Percentiles rank a stretch among this genome's conserved stretches.
phyloP scores from a whole-genome alignment of 2,329 filamentous ascomycete species.

The Aspergillus sp. region DNA sequence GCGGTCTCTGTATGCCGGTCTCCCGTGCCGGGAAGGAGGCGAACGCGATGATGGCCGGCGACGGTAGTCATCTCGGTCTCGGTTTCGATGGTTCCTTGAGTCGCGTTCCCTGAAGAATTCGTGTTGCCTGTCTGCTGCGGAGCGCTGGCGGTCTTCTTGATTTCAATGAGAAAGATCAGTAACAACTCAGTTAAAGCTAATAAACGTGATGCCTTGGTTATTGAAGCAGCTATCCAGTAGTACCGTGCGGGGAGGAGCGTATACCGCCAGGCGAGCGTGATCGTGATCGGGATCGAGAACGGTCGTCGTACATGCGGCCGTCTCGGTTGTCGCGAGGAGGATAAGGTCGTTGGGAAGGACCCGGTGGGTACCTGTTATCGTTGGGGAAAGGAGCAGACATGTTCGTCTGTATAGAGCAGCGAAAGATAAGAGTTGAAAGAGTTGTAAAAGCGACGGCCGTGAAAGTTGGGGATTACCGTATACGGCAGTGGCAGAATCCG shows the following conservation, averaged over 20 bases:
- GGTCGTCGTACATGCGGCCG: conserved; percentile 43
- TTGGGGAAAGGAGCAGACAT: conserved; percentile 26
- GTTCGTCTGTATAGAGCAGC: conserved; percentile 7
- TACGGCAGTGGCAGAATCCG: conserved; percentile 11
- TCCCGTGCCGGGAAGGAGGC: conserved; percentile 26
- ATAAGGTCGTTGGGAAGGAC: conserved; percentile 17
- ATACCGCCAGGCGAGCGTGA: conserved; percentile 40
- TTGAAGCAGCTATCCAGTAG: conserved; percentile 18
- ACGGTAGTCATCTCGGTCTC: conserved; percentile 31
- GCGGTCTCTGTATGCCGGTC: conserved; percentile 36
- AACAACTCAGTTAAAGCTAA: conserved; percentile 18
- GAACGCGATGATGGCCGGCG: conserved; percentile 28
- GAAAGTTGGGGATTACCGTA: background rate
- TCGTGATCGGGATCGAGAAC: conserved; percentile 34
- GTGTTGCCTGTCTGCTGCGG: conserved; percentile 30
- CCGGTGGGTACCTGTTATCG: conserved; percentile 20
- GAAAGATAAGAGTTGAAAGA: conserved; percentile 2
- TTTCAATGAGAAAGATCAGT: conserved; percentile 28
- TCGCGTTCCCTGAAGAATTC: conserved; percentile 29
- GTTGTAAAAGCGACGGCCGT: background rate
- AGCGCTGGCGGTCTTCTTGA: conserved; percentile 13
- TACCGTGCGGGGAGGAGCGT: conserved; percentile 42
- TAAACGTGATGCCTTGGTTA: conserved; percentile 5
- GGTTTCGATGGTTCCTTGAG: conserved; percentile 22
- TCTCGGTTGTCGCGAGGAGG: conserved; percentile 32